Base-by-base conservation (phyloP, 176 grass and related monocot species). In the Oropetium thomaeum region DNA sequence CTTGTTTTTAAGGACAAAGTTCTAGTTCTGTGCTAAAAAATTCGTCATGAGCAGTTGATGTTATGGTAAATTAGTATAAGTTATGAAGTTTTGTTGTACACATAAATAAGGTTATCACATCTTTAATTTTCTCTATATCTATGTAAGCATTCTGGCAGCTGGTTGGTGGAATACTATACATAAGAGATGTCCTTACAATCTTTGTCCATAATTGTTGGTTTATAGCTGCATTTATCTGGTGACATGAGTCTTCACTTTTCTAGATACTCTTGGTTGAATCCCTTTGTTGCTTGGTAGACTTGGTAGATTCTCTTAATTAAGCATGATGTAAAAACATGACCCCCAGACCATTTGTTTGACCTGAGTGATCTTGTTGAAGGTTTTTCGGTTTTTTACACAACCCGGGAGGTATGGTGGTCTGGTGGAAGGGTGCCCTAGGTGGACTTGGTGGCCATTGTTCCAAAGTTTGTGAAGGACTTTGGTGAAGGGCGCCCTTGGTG, bases 341-440 rank as follows among this genome's bases (percentile, higher is more conserved):
- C 84, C 82, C 63, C 51, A 79, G 89, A 44, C 66, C 72, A 34
- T 85, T 58, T 88, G 51, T 89, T 89, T 99, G 87, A 99, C 92
- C 89, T 88, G 66, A 90, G 87, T 89, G 87, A 92, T 99, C 84
- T 99, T 99, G 96, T 97, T 97, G 93, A 97, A 97, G 85, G 90
- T 99, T 99, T 89, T 86, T 86, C 80, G 84, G 84, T 87, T 93
- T 93, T 97, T 91, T 86, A 83, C 90, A 73, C 90, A 92, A 90
- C 71, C 82, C 77, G 82, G 91, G 79, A 93, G 91, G 77, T 93
- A 76, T 93, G 77, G 23, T 57, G 53, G 53, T 57, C 53, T 90
- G 91, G 82, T 99, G 96, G 87, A 88, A 87, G 96, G 92, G 92
- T 93, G 84, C 84, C 87, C 84, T 87, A 85, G 91, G 75, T 93